Conservation (phyloP, 208 protist species). For the Leishmania braziliensis region DNA sequence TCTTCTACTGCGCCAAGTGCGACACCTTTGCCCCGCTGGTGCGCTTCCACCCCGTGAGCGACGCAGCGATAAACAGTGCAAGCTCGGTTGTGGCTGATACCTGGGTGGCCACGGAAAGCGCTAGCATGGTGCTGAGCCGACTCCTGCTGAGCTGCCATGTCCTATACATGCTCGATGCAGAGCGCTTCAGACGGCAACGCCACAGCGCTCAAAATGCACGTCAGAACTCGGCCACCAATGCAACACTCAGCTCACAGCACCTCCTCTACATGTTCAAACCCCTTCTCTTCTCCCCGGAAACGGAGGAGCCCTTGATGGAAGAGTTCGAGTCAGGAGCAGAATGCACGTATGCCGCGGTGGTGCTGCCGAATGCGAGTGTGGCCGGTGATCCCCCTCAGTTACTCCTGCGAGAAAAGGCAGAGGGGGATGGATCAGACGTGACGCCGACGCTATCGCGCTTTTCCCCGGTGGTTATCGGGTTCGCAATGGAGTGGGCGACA, state of each 20-base stretch:
- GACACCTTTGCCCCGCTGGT: constrained; percentile 52
- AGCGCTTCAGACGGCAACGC: not conserved
- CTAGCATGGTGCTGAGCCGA: constrained; percentile 24
- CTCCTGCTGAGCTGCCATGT: constrained; percentile 30
- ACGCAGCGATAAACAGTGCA: not conserved
- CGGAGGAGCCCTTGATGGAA: constrained; percentile 35
- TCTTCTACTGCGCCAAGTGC: constrained; percentile 66
- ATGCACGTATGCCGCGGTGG: constrained; percentile 43
- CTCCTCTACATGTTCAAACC: constrained; percentile 57
- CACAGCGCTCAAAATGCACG: not conserved
- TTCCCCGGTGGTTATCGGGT: constrained; percentile 42
- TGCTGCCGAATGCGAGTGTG: constrained; percentile 45
- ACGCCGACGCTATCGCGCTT: not conserved
- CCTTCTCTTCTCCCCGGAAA: constrained; percentile 43
- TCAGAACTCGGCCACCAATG: not conserved
- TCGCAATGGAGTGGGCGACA: constrained; percentile 53
- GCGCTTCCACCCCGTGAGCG: constrained; percentile 15
- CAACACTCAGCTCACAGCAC: constrained; percentile 2
- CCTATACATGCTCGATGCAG: constrained; percentile 25
- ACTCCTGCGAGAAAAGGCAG: constrained; percentile 17
- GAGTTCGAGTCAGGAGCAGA: constrained; percentile 41
- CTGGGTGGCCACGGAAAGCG: constrained; percentile 26
- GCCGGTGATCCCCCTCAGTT: constrained; percentile 22
- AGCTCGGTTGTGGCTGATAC: not conserved
- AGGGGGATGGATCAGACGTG: not conserved